Evolutionary conservation across 305 asterid species (phyloP), one percentile per base, ranked within the genome.

Genomic region (Caryopteris hybrid): DNA sequence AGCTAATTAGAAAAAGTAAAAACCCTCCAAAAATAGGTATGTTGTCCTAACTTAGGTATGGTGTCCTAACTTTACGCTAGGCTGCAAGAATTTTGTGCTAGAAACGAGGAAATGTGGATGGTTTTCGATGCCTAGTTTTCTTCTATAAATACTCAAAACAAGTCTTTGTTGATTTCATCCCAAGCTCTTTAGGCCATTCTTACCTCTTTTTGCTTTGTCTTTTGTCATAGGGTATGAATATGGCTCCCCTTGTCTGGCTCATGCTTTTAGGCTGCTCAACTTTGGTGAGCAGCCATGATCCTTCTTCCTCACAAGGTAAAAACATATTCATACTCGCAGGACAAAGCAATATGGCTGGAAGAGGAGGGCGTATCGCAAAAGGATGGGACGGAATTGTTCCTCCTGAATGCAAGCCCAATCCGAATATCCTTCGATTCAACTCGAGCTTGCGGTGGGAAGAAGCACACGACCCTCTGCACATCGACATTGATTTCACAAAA

Each of bases 301-400:
- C 21, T 31, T 39, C 61, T 33, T 4, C 63, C 29, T 1, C 63
- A n/a, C 56, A 62, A 22, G 34, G 39, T 10, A 77, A 74, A 45
- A 73, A 52, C 72, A 74, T 82, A 77, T 71, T 82, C 73, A 70
- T 82, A 31, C 51, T 82, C 7, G 72, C 84, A 6, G 88, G 92
- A 10, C 89, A 86, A 34, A 76, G 86, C 77, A 81, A 78, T 52
- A 86, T 74, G 87, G 71, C 86, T 6, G 92, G 92, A 6, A 71
- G 86, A 56, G 87, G 81, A 11, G 81, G 85, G 71, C 0, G 25
- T 10, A 0, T 0, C 9, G 13, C 27, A 3, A 38, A 31, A 31
- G 11, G 3, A 7, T 36, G 38, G 45, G 5, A 60, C 20, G 13
- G 13, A 10, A 14, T 22, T 12, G n/a, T 23, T 0, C 62, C 61